A percentile compares a stretch with the other conserved stretches of the same genome.
phyloP scores from a whole-genome alignment of 257 asterid species.

The Salvia hispanica region DNA sequence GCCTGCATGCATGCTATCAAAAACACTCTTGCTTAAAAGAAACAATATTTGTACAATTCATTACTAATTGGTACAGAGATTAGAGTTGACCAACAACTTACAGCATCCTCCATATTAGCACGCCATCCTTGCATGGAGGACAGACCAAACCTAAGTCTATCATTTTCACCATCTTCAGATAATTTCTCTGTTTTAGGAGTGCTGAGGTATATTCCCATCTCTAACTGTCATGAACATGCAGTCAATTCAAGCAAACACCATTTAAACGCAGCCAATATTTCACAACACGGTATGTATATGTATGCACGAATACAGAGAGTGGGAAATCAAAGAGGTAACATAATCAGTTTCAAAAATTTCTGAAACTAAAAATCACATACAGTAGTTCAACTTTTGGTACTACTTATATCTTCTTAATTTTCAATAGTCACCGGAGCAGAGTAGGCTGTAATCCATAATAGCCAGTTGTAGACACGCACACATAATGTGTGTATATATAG shows the following conservation, averaged over 20 bases:
- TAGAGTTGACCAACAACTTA: slow-evolving; percentile 42
- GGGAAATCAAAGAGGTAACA: background rate
- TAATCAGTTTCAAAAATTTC: background rate
- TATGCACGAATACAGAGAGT: slow-evolving; percentile 10
- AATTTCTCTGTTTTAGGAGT: slow-evolving; percentile 85
- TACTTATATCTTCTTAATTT: background rate
- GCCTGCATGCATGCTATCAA: background rate
- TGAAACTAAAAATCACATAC: background rate
- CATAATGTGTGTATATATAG: background rate
- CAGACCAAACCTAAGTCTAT: slow-evolving; percentile 68
- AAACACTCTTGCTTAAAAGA: too few species aligned
- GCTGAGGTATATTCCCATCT: slow-evolving; percentile 94
- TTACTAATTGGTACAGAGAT: background rate
- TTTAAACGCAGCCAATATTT: slow-evolving; percentile 1
- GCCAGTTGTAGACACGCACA: background rate
- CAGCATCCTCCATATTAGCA: slow-evolving; percentile 98
- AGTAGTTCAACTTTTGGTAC: background rate
- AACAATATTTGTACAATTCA: background rate
- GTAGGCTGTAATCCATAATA: background rate
- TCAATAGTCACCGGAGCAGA: background rate
- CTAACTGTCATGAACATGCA: slow-evolving; percentile 37
- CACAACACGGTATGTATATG: background rate
- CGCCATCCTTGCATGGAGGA: slow-evolving; percentile 99
- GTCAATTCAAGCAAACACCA: background rate
- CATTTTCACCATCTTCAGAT: slow-evolving; percentile 88